Conservation (phyloP, 2,329 filamentous ascomycete genomes). For the Calonectria montana region DNA sequence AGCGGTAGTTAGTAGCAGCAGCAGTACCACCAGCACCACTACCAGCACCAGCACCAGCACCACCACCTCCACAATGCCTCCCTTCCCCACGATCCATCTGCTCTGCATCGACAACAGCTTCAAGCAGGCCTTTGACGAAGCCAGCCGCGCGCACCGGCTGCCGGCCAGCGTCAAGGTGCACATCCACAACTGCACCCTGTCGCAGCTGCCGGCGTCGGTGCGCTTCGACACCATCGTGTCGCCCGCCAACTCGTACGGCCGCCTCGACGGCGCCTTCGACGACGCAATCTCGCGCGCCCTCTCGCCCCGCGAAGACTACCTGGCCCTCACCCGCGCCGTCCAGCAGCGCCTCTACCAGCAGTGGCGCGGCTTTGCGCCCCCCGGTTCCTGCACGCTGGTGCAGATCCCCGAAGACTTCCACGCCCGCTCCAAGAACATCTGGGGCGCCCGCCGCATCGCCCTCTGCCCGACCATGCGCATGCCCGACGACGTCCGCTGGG, state of each 20-base stretch:
- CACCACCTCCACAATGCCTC: neutral
- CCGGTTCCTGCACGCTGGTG: constrained; percentile 61
- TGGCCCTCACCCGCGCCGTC: constrained; percentile 57
- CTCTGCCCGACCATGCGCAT: constrained; percentile 65
- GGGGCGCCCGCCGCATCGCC: constrained; percentile 56
- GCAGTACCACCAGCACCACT: too few relatives aligned
- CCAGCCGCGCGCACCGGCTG: constrained; percentile 33
- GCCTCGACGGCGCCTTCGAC: constrained; percentile 65
- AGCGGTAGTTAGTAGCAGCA: too few relatives aligned
- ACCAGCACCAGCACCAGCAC: too few relatives aligned
- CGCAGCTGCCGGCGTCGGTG: constrained; percentile 46
- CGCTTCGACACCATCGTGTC: constrained; percentile 63
- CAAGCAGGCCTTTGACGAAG: constrained; percentile 9
- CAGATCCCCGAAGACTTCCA: constrained; percentile 52
- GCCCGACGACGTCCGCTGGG: constrained; percentile 57
- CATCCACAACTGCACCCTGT: constrained; percentile 53
- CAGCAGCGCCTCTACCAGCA: constrained; percentile 60
- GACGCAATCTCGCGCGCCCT: constrained; percentile 46
- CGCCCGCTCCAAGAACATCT: constrained; percentile 47
- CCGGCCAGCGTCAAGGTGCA: constrained; percentile 41
- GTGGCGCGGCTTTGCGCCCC: constrained; percentile 61
- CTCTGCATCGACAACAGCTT: constrained; percentile 19
- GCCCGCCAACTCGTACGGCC: constrained; percentile 65
- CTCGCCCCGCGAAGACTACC: constrained; percentile 53
- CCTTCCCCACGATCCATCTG: constrained; percentile 18